Evolutionary conservation across 805 yeast genomes (phyloP), one percentile per base, ranked within the genome.

Genomic region (Saccharomycopsis fermentans): DNA sequence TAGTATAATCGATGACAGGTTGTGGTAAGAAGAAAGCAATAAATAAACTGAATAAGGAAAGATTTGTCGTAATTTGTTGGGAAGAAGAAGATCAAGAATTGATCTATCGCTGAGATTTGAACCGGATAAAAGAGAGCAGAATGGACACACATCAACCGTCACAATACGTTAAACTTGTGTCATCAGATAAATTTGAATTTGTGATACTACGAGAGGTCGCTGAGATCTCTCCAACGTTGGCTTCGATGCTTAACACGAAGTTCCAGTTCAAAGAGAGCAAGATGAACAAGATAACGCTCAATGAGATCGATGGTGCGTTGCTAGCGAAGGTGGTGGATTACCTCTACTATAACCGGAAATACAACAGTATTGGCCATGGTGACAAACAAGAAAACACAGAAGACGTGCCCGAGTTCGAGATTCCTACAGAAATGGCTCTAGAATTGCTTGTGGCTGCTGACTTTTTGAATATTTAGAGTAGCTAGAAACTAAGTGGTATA

Each of bases 381-480:
- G 81, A 80, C 4, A 83, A 80, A 54, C 81, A 74, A 36, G 63
- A 68, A 5, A 21, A 43, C 14, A 21, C 11, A 8, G 72, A 70
- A 27, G 64, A 59, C 55, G 81, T 87, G 6, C 96, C 96, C 0
- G 94, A 87, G 58, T 94, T 94, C 70, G 86, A 87, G 39, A 82
- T 94, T 2, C 97, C 98, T 1, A 91, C 97, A 0, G 97, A 90
- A 64, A 80, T 92, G 81, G 96, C 98, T 0, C 74, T 92, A 62
- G 98, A 94, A 68, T 73, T 92, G 64, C 71, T 94, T 52, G 92
- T 94, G 39, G 96, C 96, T 27, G 96, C 98, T 1, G 99, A 94
- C 68, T 92, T 81, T 68, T 72, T 90, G 65, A 92, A 88, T 65
- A 84, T 83, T 48, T 81, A 61, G 43, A 54, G 12, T 27, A 27